phyloP scores from a whole-genome alignment of 441 rosid genomes.

The Syzygium syzygioides region DNA sequence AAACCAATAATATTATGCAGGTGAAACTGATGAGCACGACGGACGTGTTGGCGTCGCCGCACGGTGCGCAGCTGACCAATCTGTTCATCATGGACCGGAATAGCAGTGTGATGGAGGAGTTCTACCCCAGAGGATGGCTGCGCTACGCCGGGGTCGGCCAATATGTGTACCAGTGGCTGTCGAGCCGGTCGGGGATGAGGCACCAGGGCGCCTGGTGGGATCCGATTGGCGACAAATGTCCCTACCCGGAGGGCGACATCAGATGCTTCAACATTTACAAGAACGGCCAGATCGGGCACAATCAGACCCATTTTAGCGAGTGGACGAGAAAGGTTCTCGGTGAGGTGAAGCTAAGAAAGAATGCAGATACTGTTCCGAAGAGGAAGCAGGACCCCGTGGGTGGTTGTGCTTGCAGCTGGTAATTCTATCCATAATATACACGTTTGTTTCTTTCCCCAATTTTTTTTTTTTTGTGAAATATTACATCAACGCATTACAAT shows the following conservation, averaged over 20 bases:
- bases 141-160: constrained; percentile 60
- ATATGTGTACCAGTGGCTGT: constrained; percentile 45
- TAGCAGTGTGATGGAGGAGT: constrained; percentile 83
- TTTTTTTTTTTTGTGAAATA: neutral
- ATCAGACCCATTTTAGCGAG: constrained; percentile 41
- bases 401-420: constrained; percentile 14
- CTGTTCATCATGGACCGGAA: constrained; percentile 53
- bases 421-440: neutral
- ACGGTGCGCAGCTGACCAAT: constrained; percentile 63
- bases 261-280: constrained; percentile 62
- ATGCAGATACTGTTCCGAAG: neutral
- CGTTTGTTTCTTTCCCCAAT: neutral
- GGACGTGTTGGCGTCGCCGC: constrained; percentile 47
- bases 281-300: constrained; percentile 43
- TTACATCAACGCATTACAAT: neutral
- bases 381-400: neutral
- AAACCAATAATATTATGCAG: constrained; percentile 7
- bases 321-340: constrained; percentile 44
- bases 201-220: constrained; percentile 64
- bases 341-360: constrained; percentile 24
- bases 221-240: constrained; percentile 40
- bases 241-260: constrained; percentile 32
- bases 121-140: constrained; percentile 64
- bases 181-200: constrained; percentile 65
- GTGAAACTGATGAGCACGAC: constrained; percentile 50